A percentile compares a stretch with the other conserved stretches of the same genome.
Conservation (phyloP, 495 filamentous ascomycete species). For the Aspergillus asperescens region DNA sequence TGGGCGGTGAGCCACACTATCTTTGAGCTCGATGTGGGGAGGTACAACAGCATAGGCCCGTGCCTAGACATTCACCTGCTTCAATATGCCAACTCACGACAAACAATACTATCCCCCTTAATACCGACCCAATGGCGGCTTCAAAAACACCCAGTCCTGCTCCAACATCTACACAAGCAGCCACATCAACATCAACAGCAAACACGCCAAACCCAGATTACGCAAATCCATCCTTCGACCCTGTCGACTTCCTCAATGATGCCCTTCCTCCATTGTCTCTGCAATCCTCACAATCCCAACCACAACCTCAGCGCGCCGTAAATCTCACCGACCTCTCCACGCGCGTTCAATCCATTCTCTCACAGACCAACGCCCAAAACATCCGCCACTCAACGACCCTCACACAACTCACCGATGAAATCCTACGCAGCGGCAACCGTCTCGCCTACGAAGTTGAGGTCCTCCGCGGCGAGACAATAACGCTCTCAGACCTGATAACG, state of each 20-base stretch:
- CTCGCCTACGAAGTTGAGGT: conserved; percentile 95
- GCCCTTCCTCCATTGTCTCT: conserved; percentile 56
- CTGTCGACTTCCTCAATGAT: conserved; percentile 74
- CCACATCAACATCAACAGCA: conserved; percentile 37
- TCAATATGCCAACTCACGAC: not conserved
- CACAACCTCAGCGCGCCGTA: conserved; percentile 43
- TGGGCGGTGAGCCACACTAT: not conserved
- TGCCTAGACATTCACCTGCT: not conserved
- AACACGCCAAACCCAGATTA: conserved; percentile 47
- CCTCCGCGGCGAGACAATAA: conserved; percentile 75
- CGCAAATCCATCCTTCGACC: conserved; percentile 67
- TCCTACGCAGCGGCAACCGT: conserved; percentile 76
- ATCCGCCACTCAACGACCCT: conserved; percentile 75
- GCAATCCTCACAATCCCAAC: conserved; percentile 36
- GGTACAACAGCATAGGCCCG: not conserved
- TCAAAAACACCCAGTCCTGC: conserved; percentile 19
- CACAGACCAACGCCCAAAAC: conserved; percentile 82
- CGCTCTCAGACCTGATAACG: conserved; percentile 68
- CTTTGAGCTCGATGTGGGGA: not conserved
- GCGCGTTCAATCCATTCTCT: conserved; percentile 77
- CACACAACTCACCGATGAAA: conserved; percentile 89
- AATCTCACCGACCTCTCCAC: conserved; percentile 71
- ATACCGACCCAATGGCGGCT: conserved; percentile 15
- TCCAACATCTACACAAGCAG: not conserved
- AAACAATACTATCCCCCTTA: not conserved